Conservation (phyloP, 1,139 yeast genomes). For the Sugiyamaella pinicola region DNA sequence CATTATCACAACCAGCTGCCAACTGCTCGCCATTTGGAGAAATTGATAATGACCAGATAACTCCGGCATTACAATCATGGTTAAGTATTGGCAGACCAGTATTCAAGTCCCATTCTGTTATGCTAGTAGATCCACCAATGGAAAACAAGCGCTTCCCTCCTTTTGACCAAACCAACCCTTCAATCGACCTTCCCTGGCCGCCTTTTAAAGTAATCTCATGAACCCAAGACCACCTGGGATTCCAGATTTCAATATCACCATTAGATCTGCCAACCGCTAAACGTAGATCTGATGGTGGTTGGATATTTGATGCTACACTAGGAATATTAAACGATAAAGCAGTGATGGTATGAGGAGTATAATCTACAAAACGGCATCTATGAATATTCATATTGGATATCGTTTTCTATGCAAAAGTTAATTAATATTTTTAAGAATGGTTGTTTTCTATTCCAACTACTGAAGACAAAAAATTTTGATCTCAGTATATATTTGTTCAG, state of each 20-base stretch:
- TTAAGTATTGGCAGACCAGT: slow-evolving; percentile 74
- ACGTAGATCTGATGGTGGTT: slow-evolving; percentile 64
- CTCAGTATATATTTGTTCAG: background rate
- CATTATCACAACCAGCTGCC: slow-evolving; percentile 96
- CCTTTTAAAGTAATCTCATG: slow-evolving; percentile 69
- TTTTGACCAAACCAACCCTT: slow-evolving; percentile 80
- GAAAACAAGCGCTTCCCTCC: slow-evolving; percentile 65
- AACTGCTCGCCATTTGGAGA: slow-evolving; percentile 63
- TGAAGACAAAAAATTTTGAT: background rate
- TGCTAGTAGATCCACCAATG: slow-evolving; percentile 87
- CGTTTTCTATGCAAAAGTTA: background rate
- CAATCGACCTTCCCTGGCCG: slow-evolving; percentile 80
- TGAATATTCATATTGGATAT: slow-evolving; percentile 67
- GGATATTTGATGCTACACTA: slow-evolving; percentile 10
- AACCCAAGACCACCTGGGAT: slow-evolving; percentile 67
- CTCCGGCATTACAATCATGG: slow-evolving; percentile 91
- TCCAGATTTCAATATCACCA: slow-evolving; percentile 97
- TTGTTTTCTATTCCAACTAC: background rate
- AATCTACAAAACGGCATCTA: slow-evolving; percentile 91
- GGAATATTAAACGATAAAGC: slow-evolving; percentile 71
- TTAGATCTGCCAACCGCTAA: slow-evolving; percentile 91
- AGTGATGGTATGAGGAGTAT: slow-evolving; percentile 82
- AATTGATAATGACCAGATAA: slow-evolving; percentile 85
- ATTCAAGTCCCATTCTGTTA: slow-evolving; percentile 89
- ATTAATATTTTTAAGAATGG: background rate